Evolutionary conservation across 352 stramenopile genomes (phyloP), one percentile per base, ranked within the genome.

Genomic region (Globisporangium radiosum): DNA sequence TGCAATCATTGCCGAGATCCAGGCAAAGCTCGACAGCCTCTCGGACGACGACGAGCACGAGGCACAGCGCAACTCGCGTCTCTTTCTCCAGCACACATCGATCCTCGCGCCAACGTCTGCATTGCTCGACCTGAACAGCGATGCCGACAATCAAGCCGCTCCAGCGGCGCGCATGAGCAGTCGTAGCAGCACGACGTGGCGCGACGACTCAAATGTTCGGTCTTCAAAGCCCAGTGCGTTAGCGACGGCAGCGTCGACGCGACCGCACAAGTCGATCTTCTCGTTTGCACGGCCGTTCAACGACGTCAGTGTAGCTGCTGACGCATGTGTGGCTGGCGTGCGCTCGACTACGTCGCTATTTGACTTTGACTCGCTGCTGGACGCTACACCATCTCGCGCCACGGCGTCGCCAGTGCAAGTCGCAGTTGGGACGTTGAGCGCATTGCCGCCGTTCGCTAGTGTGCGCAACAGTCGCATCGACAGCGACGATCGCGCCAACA

Each of bases 361-460:
- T 54, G 73, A 85, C 43, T 87, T 85, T 59, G 74, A 81, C 9
- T 81, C 73, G n/a, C 49, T 88, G 1, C 60, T 90, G 25, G 25
- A 33, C 25, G 25, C 25, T 5, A 52, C 64, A 10, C 0, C 38
- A 37, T 19, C 13, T 19, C n/a, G 7, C 13, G 45, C 25, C 13
- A 17, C 45, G 45, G 7, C n/a, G 45, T 36, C 45, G 15, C 36
- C 9, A 17, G 39, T 47, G 14, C 25, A 38, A 3, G 8, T 0
- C 8, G 5, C 37, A 49, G 13, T 3, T 33, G 25, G 25, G 2
- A 33, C 25, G 3, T 33, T 33, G 25, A 33, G 2, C 25, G 25
- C 25, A 33, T 33, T 33, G 25, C 25, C 25, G 25, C 25, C 25
- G 25, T 33, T 33, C 25, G 25, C 25, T 33, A 33, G 25, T 33